These are phyloP conservation scores for Dictyostelium intermedium DNA, from an alignment of 78 protist genomes.

Conservation along the genomic window DNA sequence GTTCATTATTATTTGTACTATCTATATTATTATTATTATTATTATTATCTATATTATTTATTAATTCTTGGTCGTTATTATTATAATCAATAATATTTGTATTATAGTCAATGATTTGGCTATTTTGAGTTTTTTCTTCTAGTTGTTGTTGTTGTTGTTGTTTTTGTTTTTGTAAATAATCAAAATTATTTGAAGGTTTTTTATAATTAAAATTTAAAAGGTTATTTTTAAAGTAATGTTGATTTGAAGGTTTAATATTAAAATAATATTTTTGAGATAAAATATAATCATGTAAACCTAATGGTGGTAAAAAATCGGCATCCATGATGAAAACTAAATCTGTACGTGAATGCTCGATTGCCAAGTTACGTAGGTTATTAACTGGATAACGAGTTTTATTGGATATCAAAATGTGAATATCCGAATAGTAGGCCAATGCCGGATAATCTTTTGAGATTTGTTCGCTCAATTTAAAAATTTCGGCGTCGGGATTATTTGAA, in stretches of 20 bases:
- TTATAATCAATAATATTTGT: not conserved
- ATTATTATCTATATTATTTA: not conserved
- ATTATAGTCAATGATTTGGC: not conserved
- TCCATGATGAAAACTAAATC: slow-evolving; percentile 52
- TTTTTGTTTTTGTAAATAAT: not conserved
- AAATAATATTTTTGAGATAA: not conserved
- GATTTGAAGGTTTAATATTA: not conserved
- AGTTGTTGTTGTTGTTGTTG: not conserved
- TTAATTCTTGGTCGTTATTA: not conserved
- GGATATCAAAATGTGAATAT: slow-evolving; percentile 34
- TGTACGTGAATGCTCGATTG: not conserved
- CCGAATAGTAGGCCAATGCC: not conserved
- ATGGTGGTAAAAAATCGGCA: slow-evolving; percentile 59
- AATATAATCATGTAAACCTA: slow-evolving; percentile 1
- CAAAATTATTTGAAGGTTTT: not conserved
- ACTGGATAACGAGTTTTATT: slow-evolving; percentile 61
- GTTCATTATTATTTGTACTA: not conserved
- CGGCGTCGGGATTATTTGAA: not conserved
- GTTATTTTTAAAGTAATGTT: not conserved
- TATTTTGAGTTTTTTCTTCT: not conserved
- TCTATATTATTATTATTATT: not conserved
- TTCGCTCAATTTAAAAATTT: not conserved
- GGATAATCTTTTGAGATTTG: not conserved
- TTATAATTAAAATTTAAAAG: not conserved
- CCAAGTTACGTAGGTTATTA: slow-evolving; percentile 46